phyloP scores from a whole-genome alignment of 352 stramenopile species.

The Globisporangium echinulatum region DNA sequence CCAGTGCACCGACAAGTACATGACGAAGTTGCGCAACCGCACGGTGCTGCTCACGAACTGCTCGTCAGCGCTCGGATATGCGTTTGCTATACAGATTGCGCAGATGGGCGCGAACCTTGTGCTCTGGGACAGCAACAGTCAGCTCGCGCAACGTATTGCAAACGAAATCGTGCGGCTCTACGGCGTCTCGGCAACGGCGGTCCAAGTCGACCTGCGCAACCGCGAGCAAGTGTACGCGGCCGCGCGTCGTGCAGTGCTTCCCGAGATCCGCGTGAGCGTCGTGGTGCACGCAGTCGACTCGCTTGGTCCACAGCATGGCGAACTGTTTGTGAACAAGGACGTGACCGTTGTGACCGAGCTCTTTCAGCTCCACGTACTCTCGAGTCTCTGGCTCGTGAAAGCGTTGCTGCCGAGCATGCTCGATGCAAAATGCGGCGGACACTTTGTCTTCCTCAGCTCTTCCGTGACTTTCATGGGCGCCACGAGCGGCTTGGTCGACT shows the following conservation, averaged over 20 bases:
- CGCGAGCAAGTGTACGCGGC: slow-evolving; percentile 5
- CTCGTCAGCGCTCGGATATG: slow-evolving; percentile 15
- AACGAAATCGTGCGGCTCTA: slow-evolving; percentile 12
- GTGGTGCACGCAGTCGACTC: slow-evolving; percentile 11
- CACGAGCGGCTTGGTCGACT: slow-evolving; percentile 9
- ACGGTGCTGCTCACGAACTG: slow-evolving; percentile 14
- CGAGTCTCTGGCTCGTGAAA: slow-evolving; percentile 13
- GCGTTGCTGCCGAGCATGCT: slow-evolving; percentile 8
- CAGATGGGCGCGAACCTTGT: slow-evolving; percentile 12
- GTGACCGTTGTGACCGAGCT: background rate
- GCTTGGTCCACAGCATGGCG: background rate
- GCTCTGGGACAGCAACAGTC: slow-evolving; percentile 12
- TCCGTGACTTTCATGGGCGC: slow-evolving; percentile 6
- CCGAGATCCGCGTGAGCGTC: slow-evolving; percentile 1
- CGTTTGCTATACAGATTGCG: slow-evolving; percentile 13
- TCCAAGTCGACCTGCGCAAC: slow-evolving; percentile 12
- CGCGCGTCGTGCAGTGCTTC: background rate
- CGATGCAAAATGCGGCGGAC: slow-evolving; percentile 7
- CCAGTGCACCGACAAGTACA: background rate
- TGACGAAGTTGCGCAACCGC: slow-evolving; percentile 18
- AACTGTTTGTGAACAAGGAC: slow-evolving; percentile 3
- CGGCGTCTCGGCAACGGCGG: background rate
- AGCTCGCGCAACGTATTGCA: slow-evolving; percentile 9
- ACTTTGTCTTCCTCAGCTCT: slow-evolving; percentile 17
- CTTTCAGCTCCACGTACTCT: slow-evolving; percentile 6